Percentiles rank a stretch among this genome's conserved stretches.
Evolutionary conservation across 805 yeast genomes (phyloP).

Genomic region (Groenewaldozyma tartarivorans): DNA sequence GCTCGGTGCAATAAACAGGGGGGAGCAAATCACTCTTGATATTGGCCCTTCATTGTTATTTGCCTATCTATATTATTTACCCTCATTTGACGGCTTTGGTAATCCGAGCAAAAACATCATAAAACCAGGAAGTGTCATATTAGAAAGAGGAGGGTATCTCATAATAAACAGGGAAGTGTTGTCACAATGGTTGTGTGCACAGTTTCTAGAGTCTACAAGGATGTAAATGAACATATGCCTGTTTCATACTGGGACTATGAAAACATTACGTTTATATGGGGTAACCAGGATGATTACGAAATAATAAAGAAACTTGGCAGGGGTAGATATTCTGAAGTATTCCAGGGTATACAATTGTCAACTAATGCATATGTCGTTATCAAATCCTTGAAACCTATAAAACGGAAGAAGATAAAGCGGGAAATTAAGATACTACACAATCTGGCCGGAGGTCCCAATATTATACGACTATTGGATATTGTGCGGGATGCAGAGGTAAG

Average conservation of each 20-base stretch:
- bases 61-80: too few relatives aligned
- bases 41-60: too few relatives aligned
- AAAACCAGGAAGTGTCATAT: too few relatives aligned
- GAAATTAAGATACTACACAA: conserved; percentile 84
- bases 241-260: conserved; percentile 80
- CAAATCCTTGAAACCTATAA: conserved; percentile 88
- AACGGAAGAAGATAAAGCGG: conserved; percentile 83
- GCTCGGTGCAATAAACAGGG: too few relatives aligned
- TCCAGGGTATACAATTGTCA: conserved; percentile 60
- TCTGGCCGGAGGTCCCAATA: conserved; percentile 73
- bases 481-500: conserved; percentile 64
- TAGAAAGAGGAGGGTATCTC: too few relatives aligned
- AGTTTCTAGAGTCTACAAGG: conserved; percentile 69
- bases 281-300: conserved; percentile 76
- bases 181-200: conserved; percentile 5
- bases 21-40: too few relatives aligned
- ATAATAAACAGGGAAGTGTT: too few relatives aligned
- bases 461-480: conserved; percentile 67
- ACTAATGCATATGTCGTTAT: conserved; percentile 65
- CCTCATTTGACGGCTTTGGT: too few relatives aligned
- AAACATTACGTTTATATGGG: conserved; percentile 70
- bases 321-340: conserved; percentile 91
- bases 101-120: too few relatives aligned
- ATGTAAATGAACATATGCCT: conserved; percentile 68
- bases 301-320: conserved; percentile 77